Evolutionary conservation across 2,329 filamentous ascomycete genomes (phyloP).

Genomic region (Pseudogymnoascus sp.): DNA sequence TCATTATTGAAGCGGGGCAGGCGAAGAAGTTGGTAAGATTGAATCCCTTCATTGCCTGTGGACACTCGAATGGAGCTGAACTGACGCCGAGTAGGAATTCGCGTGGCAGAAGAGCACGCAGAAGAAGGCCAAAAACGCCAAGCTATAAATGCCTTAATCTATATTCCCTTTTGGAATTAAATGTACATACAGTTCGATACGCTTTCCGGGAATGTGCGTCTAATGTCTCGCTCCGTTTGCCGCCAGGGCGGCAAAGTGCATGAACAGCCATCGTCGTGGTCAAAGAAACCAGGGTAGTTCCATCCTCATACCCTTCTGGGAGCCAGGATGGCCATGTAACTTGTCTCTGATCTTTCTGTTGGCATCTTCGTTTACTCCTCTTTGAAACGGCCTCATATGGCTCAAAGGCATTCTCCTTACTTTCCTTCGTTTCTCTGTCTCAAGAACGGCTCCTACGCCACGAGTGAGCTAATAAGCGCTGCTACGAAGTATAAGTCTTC

Average conservation of each 20-base stretch:
- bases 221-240: neutral
- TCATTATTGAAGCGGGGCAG: slow-evolving; percentile 44
- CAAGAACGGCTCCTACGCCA: neutral
- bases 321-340: neutral
- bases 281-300: neutral
- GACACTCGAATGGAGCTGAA: neutral
- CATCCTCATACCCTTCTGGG: neutral
- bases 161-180: neutral
- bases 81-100: slow-evolving; percentile 21
- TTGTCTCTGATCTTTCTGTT: neutral
- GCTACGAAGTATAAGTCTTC: neutral
- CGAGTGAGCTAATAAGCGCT: neutral
- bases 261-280: neutral
- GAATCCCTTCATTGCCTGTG: neutral
- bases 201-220: neutral
- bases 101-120: slow-evolving; percentile 28
- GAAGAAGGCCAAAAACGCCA: slow-evolving; percentile 19
- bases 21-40: slow-evolving; percentile 32
- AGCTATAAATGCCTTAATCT: slow-evolving; percentile 12
- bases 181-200: slow-evolving; percentile 7
- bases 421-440: slow-evolving; percentile 5
- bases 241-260: neutral
- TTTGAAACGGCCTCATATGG: neutral
- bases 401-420: neutral
- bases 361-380: neutral